Base-by-base conservation (phyloP, 148 eudicot species). In the Rhododendron vialii region DNA sequence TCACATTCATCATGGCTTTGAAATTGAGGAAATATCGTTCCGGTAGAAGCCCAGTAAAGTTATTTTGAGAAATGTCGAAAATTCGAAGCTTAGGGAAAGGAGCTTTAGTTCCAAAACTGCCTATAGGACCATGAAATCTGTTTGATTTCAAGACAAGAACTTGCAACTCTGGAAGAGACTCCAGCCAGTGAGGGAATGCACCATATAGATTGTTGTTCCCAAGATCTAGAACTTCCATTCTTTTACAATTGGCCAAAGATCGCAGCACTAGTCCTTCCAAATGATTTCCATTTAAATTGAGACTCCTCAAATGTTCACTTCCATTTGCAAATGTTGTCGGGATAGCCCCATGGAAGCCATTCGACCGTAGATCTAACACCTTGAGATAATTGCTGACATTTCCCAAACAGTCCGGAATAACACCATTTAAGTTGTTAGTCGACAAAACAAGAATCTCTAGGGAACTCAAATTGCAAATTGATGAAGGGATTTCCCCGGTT, bases 1-100 rank as follows among this genome's bases (percentile, higher is more conserved):
- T 3, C 38, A 36, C 3, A 36, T 36, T 36, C 38, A 36, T 36
- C 3, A 88, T 88, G 4, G 89, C 84, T 55, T 0, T 84, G 84
- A 85, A 88, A 1, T 73, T 84, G 14, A 3, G 5, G n/a, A 92
- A 71, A 36, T 57, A 78, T 10, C 22, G 22, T 3, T 13, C 3
- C 1, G 85, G 82, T 35, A 92, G 47, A 4, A 47, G 17, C 10
- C 92, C 91, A 13, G 7, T 59, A 63, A 94, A 92, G 33, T 73
- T 80, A 83, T 94, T 94, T 43, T 76, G 85, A 30, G 93, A 89
- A 12, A 94, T 83, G 71, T 94, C 96, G 1, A 91, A 12, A 15
- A 94, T 92, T 75, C 90, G 96, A 67, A 92, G 91, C 33, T 82
- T 15, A 61, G 89, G 89, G 90, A 90, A 87, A 2, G 67, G 26